Conservation (phyloP, 257 asterid genomes). For the Solanum clarkiae region DNA sequence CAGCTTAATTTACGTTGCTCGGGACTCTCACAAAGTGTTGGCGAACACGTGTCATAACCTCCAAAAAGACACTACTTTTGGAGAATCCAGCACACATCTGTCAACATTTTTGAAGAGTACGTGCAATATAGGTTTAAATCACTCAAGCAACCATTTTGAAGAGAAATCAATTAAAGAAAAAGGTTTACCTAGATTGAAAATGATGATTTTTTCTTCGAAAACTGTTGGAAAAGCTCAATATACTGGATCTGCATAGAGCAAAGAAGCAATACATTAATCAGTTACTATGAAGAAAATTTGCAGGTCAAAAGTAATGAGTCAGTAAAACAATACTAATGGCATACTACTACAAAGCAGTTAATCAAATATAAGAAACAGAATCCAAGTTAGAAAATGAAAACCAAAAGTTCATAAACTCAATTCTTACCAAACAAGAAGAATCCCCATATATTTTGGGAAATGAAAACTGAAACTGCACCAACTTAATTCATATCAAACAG, state of each 20-base stretch:
- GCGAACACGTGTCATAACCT: no score
- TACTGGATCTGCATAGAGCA: neutral
- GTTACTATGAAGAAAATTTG: neutral
- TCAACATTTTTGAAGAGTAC: no score
- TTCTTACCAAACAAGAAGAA: neutral
- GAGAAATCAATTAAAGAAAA: no score
- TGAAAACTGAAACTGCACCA: neutral
- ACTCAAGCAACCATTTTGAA: no score
- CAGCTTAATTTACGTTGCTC: no score
- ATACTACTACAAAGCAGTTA: neutral
- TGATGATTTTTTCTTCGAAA: neutral
- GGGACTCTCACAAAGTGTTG: no score
- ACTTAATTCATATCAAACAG: neutral
- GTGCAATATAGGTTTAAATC: no score
- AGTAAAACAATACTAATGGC: neutral
- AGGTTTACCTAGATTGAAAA: neutral
- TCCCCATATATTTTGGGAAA: neutral
- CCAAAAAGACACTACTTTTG: no score
- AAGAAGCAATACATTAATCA: neutral
- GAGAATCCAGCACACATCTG: no score
- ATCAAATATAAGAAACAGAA: neutral
- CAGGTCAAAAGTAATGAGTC: neutral
- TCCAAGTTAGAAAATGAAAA: neutral
- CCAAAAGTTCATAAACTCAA: neutral
- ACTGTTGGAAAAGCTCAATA: neutral